Base-by-base conservation (phyloP, 371 early-diverging fungal genomes). In the Circinella umbellata region DNA sequence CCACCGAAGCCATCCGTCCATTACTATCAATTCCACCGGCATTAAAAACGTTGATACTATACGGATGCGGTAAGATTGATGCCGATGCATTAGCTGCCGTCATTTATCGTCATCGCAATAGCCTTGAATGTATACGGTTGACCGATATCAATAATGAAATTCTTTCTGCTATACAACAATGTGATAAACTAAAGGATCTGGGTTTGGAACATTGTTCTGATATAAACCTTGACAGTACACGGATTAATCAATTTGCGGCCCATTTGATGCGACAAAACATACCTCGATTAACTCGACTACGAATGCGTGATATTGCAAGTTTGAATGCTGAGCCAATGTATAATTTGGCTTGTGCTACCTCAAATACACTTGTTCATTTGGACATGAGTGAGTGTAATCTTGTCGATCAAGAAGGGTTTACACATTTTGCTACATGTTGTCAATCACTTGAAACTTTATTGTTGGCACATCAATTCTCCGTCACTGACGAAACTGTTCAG, bases 361-460 rank as follows among this genome's bases (percentile, higher is more conserved):
- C 76, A 0, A 62, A 59, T 18, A 70, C 76, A 1, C 70, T 80
- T 46, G 51, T 69, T 2, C 76, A 77, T 61, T 65, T 80, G 11
- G 83, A 83, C 66, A 74, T 83, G 72, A 79, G 76, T 47, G 83
- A 83, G 64, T 83, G 83, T 39, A 71, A 73, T 36, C 66, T 71
- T 47, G 69, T 83, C 14, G 51, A 76, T 3, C 48, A 59, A 27
- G 66, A 77, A 3, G 82, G 74, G 3, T 69, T 80, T 15, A 63
- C 64, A 10, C 71, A 72, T 15, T 53, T 83, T 11, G 77, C 83
- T 13, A 65, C 17, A 0, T 67, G 73, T 64, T 79, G 79, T 51
- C 66, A 66, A 8, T 59, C 65, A 8, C 47, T 83, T 3, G 68
- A 69, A 20, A 71, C 74, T 0, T 64, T 83, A 34, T 54, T 68